These are phyloP conservation scores for Populus davidiana DNA, from an alignment of 345 rosid species.

Conservation along the genomic window DNA sequence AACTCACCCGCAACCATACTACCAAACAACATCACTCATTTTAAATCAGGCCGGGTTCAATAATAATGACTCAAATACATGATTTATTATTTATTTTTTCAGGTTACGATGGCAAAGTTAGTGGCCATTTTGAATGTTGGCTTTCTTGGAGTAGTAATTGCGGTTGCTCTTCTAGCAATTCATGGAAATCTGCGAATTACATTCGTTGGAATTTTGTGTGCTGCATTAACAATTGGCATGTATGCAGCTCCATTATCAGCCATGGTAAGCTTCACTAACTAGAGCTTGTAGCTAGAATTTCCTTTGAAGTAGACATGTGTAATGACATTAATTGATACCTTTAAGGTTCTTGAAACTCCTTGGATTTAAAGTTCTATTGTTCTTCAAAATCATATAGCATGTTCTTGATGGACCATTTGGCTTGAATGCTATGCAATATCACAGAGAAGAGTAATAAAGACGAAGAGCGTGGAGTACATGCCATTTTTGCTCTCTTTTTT, in stretches of 20 bases:
- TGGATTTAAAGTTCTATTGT: too few species aligned
- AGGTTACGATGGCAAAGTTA: too few species aligned
- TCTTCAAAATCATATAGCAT: neutral
- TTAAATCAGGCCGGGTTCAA: too few species aligned
- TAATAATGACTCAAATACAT: too few species aligned
- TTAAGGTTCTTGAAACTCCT: too few species aligned
- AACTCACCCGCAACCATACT: too few species aligned
- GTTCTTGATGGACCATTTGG: neutral
- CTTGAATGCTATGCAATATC: neutral
- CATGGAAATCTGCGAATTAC: neutral
- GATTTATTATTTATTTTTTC: too few species aligned
- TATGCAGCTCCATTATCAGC: slow-evolving; percentile 67
- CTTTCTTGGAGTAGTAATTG: neutral
- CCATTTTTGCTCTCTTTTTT: slow-evolving; percentile 24
- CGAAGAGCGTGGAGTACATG: slow-evolving; percentile 29
- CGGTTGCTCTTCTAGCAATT: neutral
- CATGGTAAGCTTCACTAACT: slow-evolving; percentile 39
- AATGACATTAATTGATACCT: neutral
- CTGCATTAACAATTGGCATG: slow-evolving; percentile 48
- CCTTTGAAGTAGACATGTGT: neutral
- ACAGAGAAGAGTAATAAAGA: slow-evolving; percentile 24
- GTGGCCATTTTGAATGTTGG: neutral
- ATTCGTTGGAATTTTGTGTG: slow-evolving; percentile 43
- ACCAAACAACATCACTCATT: too few species aligned
- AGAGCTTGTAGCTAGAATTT: neutral